Evolutionary conservation across 2,329 filamentous ascomycete genomes (phyloP).

Genomic region (Talaromyces piceae): DNA sequence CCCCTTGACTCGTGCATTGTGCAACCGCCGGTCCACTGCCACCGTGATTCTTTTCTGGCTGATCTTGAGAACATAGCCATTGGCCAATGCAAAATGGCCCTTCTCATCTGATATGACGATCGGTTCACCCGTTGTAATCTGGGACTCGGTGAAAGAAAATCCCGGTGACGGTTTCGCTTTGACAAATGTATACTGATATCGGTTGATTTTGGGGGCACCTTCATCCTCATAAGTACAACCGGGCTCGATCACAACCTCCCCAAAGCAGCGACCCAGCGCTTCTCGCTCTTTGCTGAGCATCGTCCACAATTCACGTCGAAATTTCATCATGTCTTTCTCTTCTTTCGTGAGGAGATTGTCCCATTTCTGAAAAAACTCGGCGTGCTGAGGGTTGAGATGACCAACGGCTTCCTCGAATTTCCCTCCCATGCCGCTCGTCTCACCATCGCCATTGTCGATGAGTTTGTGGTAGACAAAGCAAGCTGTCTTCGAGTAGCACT

Average conservation of each 20-base stretch:
- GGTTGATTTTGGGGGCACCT: slow-evolving; percentile 75
- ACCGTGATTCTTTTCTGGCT: slow-evolving; percentile 71
- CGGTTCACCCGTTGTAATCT: slow-evolving; percentile 78
- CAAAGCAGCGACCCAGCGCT: slow-evolving; percentile 80
- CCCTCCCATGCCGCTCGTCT: slow-evolving; percentile 70
- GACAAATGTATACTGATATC: slow-evolving; percentile 76
- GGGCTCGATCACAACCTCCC: slow-evolving; percentile 75
- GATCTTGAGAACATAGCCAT: slow-evolving; percentile 79
- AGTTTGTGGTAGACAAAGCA: slow-evolving; percentile 95
- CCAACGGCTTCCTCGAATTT: slow-evolving; percentile 75
- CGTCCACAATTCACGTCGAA: slow-evolving; percentile 87
- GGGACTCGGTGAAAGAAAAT: slow-evolving; percentile 87
- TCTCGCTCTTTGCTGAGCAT: slow-evolving; percentile 87
- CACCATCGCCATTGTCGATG: slow-evolving; percentile 72
- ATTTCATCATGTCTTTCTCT: slow-evolving; percentile 81
- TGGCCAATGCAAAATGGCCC: slow-evolving; percentile 89
- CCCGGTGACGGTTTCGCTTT: slow-evolving; percentile 55
- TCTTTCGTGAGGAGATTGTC: slow-evolving; percentile 88
- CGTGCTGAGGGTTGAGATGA: slow-evolving; percentile 67
- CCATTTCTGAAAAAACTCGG: slow-evolving; percentile 89
- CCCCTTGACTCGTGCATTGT: slow-evolving; percentile 72
- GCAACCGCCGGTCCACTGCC: slow-evolving; percentile 80
- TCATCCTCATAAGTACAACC: slow-evolving; percentile 64
- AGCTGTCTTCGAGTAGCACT: slow-evolving; percentile 81
- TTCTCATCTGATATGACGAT: slow-evolving; percentile 94